Percentiles rank a stretch among this genome's conserved stretches.
Conservation (phyloP, 179 eudicot genomes). For the Vitellaria paradoxa region DNA sequence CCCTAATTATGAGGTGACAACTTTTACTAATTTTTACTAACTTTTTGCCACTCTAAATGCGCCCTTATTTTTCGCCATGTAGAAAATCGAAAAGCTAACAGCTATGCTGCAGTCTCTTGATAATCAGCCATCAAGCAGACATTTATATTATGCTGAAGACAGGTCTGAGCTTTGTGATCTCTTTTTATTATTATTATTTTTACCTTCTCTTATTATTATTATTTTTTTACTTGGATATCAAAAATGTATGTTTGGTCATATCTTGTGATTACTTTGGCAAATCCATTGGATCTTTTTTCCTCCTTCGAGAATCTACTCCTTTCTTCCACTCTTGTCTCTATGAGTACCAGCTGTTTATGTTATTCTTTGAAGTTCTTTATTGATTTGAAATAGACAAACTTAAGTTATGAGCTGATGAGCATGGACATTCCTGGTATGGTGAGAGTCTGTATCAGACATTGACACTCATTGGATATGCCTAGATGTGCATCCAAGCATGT, state of each 20-base stretch:
- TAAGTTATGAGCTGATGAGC: neutral
- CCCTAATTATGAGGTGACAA: too few relatives aligned
- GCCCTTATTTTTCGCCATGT: constrained; percentile 23
- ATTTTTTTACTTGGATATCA: neutral
- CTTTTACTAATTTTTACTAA: too few relatives aligned
- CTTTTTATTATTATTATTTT: neutral
- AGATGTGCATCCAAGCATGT: too few relatives aligned
- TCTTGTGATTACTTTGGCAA: neutral
- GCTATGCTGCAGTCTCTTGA: constrained; percentile 55
- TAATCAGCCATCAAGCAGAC: constrained; percentile 47
- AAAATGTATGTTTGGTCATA: neutral
- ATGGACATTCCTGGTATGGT: too few relatives aligned
- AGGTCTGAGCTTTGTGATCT: constrained; percentile 39
- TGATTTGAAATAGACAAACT: neutral
- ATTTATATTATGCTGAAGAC: constrained; percentile 79
- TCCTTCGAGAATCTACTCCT: too few relatives aligned
- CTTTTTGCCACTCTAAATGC: too few relatives aligned
- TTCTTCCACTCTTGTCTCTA: too few relatives aligned
- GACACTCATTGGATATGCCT: too few relatives aligned
- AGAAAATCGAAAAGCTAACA: constrained; percentile 78
- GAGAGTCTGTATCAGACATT: too few relatives aligned
- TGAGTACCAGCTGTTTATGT: neutral
- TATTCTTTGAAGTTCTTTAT: neutral
- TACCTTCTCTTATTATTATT: neutral
- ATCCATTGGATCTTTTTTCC: too few relatives aligned